Evolutionary conservation across 108 stramenopile genomes (phyloP).

Genomic region (Skeletonema potamos): DNA sequence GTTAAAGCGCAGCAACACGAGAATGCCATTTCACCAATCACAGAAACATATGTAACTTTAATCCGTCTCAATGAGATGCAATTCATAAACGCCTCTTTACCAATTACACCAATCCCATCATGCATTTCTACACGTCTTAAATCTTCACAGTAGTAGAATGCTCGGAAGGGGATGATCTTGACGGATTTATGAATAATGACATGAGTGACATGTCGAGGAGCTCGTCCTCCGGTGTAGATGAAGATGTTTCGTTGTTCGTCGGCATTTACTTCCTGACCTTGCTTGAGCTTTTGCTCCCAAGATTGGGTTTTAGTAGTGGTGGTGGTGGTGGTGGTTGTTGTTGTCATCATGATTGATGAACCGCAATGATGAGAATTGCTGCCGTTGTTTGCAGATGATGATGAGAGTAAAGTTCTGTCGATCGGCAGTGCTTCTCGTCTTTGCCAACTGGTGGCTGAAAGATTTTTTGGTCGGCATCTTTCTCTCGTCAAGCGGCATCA

Average conservation of each 20-base stretch:
- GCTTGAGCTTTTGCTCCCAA: not conserved
- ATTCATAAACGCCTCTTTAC: not conserved
- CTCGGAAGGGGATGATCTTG: not conserved
- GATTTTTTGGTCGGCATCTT: too few relatives aligned
- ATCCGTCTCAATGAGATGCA: not conserved
- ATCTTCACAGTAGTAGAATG: not conserved
- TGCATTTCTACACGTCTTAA: not conserved
- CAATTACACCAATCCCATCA: not conserved
- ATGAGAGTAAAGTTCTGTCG: too few relatives aligned
- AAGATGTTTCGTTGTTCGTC: not conserved
- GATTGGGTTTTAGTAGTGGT: too few relatives aligned
- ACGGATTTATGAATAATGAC: not conserved
- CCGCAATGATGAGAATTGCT: not conserved
- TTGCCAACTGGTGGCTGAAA: too few relatives aligned
- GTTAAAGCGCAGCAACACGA: not conserved
- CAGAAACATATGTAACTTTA: not conserved
- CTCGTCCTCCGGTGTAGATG: not conserved
- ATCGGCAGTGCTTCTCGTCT: too few relatives aligned
- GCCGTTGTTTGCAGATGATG: not conserved
- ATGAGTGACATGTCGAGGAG: not conserved
- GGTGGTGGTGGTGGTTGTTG: not conserved
- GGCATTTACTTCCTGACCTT: not conserved
- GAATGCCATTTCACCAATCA: not conserved
- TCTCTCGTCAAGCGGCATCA: not conserved
- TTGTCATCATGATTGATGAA: not conserved